These are phyloP conservation scores for Excoecaria agallocha DNA, from an alignment of 345 rosid genomes.

Conservation along the genomic window DNA sequence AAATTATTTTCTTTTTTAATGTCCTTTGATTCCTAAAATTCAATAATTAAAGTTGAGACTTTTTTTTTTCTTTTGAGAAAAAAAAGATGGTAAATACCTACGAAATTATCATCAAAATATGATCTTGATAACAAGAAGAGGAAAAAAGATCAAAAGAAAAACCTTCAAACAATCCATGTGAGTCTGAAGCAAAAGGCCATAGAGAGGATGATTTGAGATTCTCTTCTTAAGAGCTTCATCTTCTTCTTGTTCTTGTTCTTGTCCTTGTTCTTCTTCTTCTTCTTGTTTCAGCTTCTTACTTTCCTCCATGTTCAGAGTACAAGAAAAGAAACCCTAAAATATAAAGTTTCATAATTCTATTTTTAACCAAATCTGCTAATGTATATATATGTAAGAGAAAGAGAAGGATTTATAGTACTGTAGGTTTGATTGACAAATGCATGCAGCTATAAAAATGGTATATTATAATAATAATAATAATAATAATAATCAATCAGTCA, in stretches of 20 bases:
- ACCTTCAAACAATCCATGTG: slow-evolving; percentile 61
- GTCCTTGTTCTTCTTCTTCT: no score
- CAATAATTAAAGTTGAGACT: no score
- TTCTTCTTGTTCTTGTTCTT: slow-evolving; percentile 18
- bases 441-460: slow-evolving; percentile 29
- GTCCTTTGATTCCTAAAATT: no score
- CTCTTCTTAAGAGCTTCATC: slow-evolving; percentile 42
- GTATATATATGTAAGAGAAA: background rate
- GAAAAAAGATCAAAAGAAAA: no score
- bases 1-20: no score
- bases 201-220: slow-evolving; percentile 54
- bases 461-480: background rate
- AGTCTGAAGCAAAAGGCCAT: slow-evolving; percentile 37
- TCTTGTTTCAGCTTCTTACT: background rate
- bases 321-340: background rate
- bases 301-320: background rate
- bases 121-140: slow-evolving; percentile 6
- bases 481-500: background rate
- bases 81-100: no score
- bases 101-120: no score
- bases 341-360: no score
- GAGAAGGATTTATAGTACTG: background rate
- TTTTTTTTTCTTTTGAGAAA: no score
- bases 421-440: slow-evolving; percentile 37
- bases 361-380: slow-evolving; percentile 4